Base-by-base conservation (phyloP, 2,329 filamentous ascomycete species). In the Trichoderma atrobrunneum region DNA sequence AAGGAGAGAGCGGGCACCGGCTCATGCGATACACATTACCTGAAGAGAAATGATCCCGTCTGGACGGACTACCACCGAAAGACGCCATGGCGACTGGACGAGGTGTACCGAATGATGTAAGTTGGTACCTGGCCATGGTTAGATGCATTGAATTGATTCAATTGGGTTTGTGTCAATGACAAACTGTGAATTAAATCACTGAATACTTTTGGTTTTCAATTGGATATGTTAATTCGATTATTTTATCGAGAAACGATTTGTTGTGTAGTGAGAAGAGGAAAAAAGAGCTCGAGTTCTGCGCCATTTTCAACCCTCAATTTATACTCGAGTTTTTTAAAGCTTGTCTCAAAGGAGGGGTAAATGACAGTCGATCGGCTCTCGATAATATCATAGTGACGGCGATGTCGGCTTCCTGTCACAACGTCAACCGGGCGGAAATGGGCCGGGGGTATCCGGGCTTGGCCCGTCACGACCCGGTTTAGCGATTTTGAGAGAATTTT, bases 21-120 rank as follows among this genome's bases (percentile, higher is more conserved):
- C 87, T 87, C 89, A 91, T 87, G 87, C 88, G 84, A 84, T 78
- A 81, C 79, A 82, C 79, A 80, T 83, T 84, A 84, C 82, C 82
- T 83, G 79, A 82, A 77, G 75, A 75, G 72, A 74, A 70, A 76
- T 78, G 76, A 80, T 81, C 80, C 80, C 77, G 71, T 76, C 75
- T 81, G 80, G 80, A 82, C 77, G 81, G 67, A 73, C 73, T 78
- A 80, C 79, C 77, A 76, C 75, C 72, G 76, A 81, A 82, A 78
- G 80, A 75, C 70, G 77, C 77, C 80, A 82, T 81, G 77, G 36
- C 68, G 71, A 64, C 56, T 54, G 74, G 74, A 68, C 54, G 73
- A 75, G 54, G 26, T 68, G 74, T 80, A 80, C 79, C 77, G 73
- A 32, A 75, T 76, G 69, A 34, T 66, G 66, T 59, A 57, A 28